phyloP scores from a whole-genome alignment of 768 basidiomycete genomes.

The Infundibulicybe gibba region DNA sequence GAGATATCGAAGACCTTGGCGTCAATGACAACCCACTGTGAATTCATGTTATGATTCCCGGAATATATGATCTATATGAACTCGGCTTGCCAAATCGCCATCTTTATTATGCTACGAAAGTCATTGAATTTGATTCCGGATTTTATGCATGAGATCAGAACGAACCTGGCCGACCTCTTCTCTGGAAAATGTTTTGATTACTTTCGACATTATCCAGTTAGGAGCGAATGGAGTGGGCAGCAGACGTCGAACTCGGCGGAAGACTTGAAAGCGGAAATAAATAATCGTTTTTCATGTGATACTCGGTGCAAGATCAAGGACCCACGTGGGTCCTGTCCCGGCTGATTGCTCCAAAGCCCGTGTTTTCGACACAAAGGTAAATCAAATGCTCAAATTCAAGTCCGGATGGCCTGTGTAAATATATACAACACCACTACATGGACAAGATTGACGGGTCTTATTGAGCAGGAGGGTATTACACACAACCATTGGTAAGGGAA shows the following conservation, averaged over 20 bases:
- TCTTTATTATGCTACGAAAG: slow-evolving; percentile 65
- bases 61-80: background rate
- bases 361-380: slow-evolving; percentile 1
- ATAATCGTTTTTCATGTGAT: too few relatives aligned
- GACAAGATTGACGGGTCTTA: too few relatives aligned
- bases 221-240: background rate
- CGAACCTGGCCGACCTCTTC: slow-evolving; percentile 74
- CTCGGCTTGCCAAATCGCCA: slow-evolving; percentile 58
- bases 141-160: background rate
- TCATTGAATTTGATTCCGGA: slow-evolving; percentile 1
- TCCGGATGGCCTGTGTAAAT: too few relatives aligned
- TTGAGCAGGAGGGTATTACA: too few relatives aligned
- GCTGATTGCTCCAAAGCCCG: background rate
- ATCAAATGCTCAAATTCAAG: too few relatives aligned
- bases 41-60: background rate
- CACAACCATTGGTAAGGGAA: too few relatives aligned
- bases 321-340: background rate
- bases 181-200: slow-evolving; percentile 39
- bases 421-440: background rate
- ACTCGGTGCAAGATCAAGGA: background rate
- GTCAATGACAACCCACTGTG: slow-evolving; percentile 81
- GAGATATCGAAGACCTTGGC: slow-evolving; percentile 80
- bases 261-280: too few relatives aligned
- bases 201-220: slow-evolving; percentile 26
- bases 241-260: too few relatives aligned